These are phyloP conservation scores for Colletotrichum sp. DNA, from an alignment of 2,329 filamentous ascomycete genomes.

Conservation along the genomic window DNA sequence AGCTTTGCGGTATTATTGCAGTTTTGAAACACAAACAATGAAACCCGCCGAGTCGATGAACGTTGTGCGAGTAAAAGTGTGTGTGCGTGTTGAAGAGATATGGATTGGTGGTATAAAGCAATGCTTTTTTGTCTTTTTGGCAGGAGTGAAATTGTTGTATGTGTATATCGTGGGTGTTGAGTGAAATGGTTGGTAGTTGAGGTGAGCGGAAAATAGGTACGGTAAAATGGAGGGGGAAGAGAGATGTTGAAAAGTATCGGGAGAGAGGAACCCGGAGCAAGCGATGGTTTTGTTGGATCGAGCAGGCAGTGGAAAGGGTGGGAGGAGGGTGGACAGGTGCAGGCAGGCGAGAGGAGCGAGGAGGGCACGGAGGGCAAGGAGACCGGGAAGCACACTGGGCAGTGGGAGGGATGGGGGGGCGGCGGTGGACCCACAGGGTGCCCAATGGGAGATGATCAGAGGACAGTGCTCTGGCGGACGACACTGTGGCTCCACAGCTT, in stretches of 20 bases:
- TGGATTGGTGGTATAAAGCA: background rate
- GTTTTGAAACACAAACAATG: constrained; percentile 20
- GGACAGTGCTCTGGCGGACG: background rate
- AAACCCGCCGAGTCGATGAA: constrained; percentile 16
- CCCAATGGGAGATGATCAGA: constrained; percentile 17
- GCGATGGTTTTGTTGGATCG: constrained; percentile 25
- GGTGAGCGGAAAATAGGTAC: background rate
- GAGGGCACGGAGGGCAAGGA: constrained; percentile 20
- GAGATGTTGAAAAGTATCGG: constrained; percentile 19
- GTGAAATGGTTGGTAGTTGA: background rate
- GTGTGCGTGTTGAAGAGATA: background rate
- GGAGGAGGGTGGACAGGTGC: constrained; percentile 12
- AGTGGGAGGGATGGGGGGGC: constrained; percentile 6
- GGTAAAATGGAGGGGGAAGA: constrained; percentile 15
- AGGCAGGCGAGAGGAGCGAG: constrained; percentile 15
- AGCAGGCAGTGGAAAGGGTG: background rate
- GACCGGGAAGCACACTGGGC: background rate
- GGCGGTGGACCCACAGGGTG: background rate
- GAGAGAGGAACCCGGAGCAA: constrained; percentile 15
- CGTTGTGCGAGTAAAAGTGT: constrained; percentile 6
- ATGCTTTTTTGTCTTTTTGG: background rate
- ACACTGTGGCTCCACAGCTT: constrained; percentile 18
- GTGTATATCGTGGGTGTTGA: background rate
- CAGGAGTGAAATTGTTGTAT: background rate
- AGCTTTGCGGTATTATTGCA: constrained; percentile 21